Percentiles rank a stretch among this genome's conserved stretches.
These are phyloP conservation scores for Pseudogymnoascus sp. DNA, from an alignment of 2,329 filamentous ascomycete species.

Conservation along the genomic window DNA sequence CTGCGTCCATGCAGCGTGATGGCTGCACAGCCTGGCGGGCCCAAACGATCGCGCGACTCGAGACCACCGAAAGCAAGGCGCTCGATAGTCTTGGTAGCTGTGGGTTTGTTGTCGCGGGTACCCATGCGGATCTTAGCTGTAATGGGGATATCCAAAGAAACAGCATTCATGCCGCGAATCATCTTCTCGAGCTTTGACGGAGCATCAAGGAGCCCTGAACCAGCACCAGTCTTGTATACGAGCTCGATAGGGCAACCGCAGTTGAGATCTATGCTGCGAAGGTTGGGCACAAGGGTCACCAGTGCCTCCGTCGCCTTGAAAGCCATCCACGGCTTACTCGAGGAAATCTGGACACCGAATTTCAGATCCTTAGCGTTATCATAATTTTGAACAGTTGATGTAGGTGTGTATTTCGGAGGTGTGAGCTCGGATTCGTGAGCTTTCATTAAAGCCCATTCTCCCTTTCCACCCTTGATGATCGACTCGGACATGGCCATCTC, in stretches of 20 bases:
- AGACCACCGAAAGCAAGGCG: conserved; percentile 72
- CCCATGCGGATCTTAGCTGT: conserved; percentile 94
- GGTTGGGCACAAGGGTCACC: conserved; percentile 65
- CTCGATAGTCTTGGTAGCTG: conserved; percentile 71
- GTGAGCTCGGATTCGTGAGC: conserved; percentile 75
- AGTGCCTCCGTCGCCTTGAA: conserved; percentile 82
- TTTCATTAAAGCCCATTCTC: conserved; percentile 92
- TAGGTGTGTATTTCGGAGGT: conserved; percentile 59
- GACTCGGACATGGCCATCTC: conserved; percentile 96
- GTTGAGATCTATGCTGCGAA: conserved; percentile 90
- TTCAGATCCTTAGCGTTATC: conserved; percentile 75
- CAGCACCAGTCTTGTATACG: conserved; percentile 78
- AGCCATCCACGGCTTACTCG: conserved; percentile 84
- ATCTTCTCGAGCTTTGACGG: conserved; percentile 88
- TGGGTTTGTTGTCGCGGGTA: conserved; percentile 70
- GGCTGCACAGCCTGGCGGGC: conserved; percentile 81
- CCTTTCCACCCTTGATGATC: conserved; percentile 78
- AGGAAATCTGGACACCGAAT: conserved; percentile 89
- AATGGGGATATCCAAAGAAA: conserved; percentile 84
- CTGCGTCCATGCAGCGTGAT: conserved; percentile 91
- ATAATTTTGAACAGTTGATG: conserved; percentile 53
- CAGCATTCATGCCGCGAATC: conserved; percentile 88
- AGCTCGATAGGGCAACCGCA: conserved; percentile 96
- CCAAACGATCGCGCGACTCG: conserved; percentile 61
- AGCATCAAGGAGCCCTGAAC: conserved; percentile 84